Evolutionary conservation across 2,329 filamentous ascomycete species (phyloP).

Genomic region (Verticillium dahliae): DNA sequence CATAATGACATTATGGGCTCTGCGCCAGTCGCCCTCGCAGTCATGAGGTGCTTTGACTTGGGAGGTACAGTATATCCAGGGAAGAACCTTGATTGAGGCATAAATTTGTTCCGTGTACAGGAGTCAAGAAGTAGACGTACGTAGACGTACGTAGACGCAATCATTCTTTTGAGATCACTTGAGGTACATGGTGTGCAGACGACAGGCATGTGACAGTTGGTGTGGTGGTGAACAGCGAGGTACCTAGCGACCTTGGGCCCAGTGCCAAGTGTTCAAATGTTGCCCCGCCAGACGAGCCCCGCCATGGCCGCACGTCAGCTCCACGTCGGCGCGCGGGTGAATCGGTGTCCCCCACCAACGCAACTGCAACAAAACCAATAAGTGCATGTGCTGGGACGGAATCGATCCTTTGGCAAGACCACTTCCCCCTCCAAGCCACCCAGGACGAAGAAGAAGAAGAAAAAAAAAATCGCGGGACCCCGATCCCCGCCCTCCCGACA

Average conservation of each 20-base stretch:
- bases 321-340: neutral
- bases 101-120: no score
- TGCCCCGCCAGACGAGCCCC: neutral
- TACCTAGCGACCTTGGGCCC: neutral
- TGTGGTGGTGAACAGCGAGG: neutral
- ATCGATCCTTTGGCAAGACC: neutral
- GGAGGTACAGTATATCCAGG: conserved; percentile 12
- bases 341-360: neutral
- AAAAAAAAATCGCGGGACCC: neutral
- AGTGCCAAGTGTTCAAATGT: neutral
- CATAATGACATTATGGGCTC: conserved; percentile 66
- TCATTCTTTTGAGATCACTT: no score
- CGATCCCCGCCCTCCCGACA: neutral
- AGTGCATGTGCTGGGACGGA: neutral
- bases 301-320: neutral
- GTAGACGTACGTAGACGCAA: no score
- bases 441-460: neutral
- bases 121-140: no score
- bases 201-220: neutral
- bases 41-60: conserved; percentile 57
- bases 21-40: conserved; percentile 55
- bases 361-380: neutral
- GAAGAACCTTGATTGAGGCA: neutral
- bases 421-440: neutral
- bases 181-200: no score